Evolutionary conservation across 768 basidiomycete species (phyloP), one percentile per base, ranked within the genome.

Genomic region (Suillus cothurnatus): DNA sequence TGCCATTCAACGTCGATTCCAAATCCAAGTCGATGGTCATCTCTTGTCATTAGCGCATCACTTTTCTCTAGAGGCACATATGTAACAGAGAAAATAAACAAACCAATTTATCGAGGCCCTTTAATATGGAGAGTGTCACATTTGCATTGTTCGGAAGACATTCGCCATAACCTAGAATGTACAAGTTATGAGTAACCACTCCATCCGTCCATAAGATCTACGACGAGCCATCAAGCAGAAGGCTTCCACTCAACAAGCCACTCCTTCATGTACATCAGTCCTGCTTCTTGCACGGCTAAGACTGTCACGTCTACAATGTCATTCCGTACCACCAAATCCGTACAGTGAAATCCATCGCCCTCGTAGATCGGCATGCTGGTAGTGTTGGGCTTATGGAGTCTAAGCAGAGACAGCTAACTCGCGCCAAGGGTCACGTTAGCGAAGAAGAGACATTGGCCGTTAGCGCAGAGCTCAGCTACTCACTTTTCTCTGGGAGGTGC

Each of bases 401-500:
- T 84, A 81, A 0, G 89, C 85, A 4, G 90, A 91, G 6, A 91
- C 79, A 0, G 90, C 91, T 7, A 86, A 84, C 62, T 88, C 86
- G 59, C 85, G 82, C 90, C 90, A 92, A 21, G 91, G 90, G 69
- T 92, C 90, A 90, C 89, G 59, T 88, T 91, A 45, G 87, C 87
- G 67, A 90, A 91, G 81, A 91, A 89, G 1, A 92, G 77, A 28
- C 82, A 81, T 36, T n/a, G 78, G 55, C 88, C 89, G 59, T 88
- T 91, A 45, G 87, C 87, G 67, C 90, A 91, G 81, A 91, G n/a
- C n/a, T n/a, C n/a, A n/a, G n/a, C n/a, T n/a, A n/a, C n/a, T n/a
- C n/a, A n/a, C n/a, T n/a, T n/a, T n/a, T n/a, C n/a, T n/a, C n/a
- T n/a, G n/a, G n/a, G n/a, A n/a, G n/a, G n/a, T n/a, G n/a, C n/a